phyloP scores from a whole-genome alignment of 495 filamentous ascomycete genomes.

The Xylaria curta region DNA sequence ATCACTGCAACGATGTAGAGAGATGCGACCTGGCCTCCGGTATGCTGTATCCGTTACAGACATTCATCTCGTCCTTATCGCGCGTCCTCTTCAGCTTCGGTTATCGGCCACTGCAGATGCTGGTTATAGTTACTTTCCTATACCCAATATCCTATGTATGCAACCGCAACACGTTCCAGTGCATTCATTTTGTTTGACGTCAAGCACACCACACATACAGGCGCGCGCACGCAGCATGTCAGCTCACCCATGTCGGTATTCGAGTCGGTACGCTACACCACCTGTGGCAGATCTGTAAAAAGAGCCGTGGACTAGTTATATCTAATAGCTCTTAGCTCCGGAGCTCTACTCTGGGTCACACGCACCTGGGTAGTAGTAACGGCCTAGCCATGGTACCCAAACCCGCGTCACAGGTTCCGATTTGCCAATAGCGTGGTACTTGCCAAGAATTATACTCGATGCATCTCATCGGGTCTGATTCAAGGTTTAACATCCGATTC shows the following conservation, averaged over 20 bases:
- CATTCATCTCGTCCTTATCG: neutral
- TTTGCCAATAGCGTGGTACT: constrained; percentile 15
- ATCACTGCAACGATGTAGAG: neutral
- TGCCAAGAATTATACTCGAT: constrained; percentile 15
- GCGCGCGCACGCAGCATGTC: neutral
- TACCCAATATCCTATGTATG: constrained; percentile 15
- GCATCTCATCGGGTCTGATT: constrained; percentile 15
- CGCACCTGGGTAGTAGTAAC: neutral
- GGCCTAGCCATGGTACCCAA: constrained; percentile 15
- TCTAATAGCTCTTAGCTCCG: neutral
- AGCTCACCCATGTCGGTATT: neutral
- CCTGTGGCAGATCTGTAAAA: neutral
- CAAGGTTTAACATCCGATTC: constrained; percentile 14
- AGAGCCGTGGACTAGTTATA: neutral
- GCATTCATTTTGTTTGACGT: neutral
- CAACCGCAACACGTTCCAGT: constrained; percentile 19
- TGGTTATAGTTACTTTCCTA: constrained; percentile 1
- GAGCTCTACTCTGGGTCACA: neutral
- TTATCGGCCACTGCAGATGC: constrained; percentile 5
- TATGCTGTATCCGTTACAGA: neutral
- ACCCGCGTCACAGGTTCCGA: constrained; percentile 20
- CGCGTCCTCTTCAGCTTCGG: neutral
- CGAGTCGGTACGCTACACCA: constrained; percentile 9
- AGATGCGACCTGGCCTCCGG: neutral
- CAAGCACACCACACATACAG: neutral